Percentiles rank a stretch among this genome's conserved stretches.
These are phyloP conservation scores for Diaporthe ampelina DNA, from an alignment of 2,329 filamentous ascomycete species.

Conservation along the genomic window DNA sequence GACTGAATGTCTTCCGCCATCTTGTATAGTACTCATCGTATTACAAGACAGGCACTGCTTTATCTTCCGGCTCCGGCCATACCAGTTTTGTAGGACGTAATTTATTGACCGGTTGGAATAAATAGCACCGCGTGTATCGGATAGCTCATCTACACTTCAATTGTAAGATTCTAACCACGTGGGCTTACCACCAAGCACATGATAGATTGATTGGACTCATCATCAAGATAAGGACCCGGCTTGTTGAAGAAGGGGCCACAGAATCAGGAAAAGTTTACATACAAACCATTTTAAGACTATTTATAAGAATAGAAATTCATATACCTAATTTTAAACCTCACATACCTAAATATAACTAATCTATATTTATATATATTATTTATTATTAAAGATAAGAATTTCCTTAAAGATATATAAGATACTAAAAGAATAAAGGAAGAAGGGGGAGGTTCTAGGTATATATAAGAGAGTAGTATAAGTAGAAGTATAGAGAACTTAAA, in stretches of 20 bases:
- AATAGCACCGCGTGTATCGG: slow-evolving; percentile 53
- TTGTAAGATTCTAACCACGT: neutral
- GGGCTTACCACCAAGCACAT: neutral
- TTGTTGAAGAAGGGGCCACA: neutral
- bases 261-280: neutral
- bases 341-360: too few species aligned
- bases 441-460: too few species aligned
- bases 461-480: too few species aligned
- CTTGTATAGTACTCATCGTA: slow-evolving; percentile 21
- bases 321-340: too few species aligned
- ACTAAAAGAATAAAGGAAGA: too few species aligned
- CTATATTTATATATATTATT: too few species aligned
- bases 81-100: slow-evolving; percentile 43
- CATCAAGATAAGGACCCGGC: neutral
- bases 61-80: neutral
- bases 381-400: too few species aligned
- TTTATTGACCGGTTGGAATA: slow-evolving; percentile 55
- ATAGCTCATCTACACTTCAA: slow-evolving; percentile 48
- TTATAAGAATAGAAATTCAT: too few species aligned
- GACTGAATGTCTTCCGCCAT: slow-evolving; percentile 12
- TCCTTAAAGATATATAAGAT: too few species aligned
- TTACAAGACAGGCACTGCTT: slow-evolving; percentile 20
- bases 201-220: neutral
- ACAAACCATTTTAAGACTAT: slow-evolving; percentile 49
- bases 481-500: too few species aligned